Evolutionary conservation across 2,329 filamentous ascomycete species (phyloP).

Genomic region (Cytospora schulzeri): DNA sequence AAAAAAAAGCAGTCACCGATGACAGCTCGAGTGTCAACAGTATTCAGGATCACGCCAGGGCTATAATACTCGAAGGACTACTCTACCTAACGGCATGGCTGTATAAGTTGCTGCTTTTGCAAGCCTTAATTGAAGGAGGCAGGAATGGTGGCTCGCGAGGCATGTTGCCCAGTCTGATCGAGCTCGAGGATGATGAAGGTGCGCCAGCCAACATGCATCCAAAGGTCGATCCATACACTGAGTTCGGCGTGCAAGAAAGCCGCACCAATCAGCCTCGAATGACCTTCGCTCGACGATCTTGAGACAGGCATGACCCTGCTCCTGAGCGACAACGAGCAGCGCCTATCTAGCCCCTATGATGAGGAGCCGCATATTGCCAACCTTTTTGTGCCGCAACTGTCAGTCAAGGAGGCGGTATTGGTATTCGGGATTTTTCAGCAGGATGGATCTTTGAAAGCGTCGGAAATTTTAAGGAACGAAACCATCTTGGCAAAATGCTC

Average conservation of each 20-base stretch:
- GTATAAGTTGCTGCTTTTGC: not conserved
- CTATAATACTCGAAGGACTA: not conserved
- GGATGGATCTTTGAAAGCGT: not conserved
- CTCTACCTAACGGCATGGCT: not conserved
- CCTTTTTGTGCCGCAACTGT: not conserved
- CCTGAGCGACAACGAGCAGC: not conserved
- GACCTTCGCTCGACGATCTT: not conserved
- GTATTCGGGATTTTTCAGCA: not conserved
- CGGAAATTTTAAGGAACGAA: not conserved
- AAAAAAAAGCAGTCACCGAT: constrained; percentile 15
- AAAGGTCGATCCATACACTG: constrained; percentile 1
- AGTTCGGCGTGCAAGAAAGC: constrained; percentile 9
- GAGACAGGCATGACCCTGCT: constrained; percentile 21
- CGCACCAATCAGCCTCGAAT: constrained; percentile 5
- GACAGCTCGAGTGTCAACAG: constrained; percentile 2
- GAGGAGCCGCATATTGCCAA: constrained; percentile 2
- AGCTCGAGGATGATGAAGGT: not conserved
- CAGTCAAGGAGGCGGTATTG: not conserved
- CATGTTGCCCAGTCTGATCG: constrained; percentile 14
- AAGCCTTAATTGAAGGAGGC: not conserved
- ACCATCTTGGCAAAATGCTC: not conserved
- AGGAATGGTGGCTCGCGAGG: constrained; percentile 8
- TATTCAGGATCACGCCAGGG: not conserved
- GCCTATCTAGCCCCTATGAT: not conserved
- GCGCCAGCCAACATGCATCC: not conserved